phyloP scores from a whole-genome alignment of 2,329 filamentous ascomycete genomes.

The Colletotrichum viniferum region DNA sequence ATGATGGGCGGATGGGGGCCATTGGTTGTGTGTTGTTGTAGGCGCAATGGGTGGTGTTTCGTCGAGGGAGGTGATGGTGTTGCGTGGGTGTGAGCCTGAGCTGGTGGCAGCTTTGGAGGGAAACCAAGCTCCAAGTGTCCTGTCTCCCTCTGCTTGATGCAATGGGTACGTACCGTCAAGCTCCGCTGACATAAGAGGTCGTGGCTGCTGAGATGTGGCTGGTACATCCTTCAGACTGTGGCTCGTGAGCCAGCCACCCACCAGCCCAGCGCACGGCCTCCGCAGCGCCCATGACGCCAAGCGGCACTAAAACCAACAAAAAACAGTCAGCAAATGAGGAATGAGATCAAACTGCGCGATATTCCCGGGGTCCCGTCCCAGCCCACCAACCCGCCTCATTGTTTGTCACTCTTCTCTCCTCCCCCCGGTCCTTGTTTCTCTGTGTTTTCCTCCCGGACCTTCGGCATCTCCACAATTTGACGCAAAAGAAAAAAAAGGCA shows the following conservation, averaged over 20 bases:
- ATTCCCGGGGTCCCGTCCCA: neutral
- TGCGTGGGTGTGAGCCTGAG: neutral
- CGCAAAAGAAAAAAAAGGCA: neutral
- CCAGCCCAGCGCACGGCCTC: neutral
- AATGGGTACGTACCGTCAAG: neutral
- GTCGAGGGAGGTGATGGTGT: neutral
- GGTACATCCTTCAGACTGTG: fast-evolving
- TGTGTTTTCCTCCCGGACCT: neutral
- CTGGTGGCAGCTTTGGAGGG: neutral
- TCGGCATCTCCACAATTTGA: constrained; percentile 15
- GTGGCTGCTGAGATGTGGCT: neutral
- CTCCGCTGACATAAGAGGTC: neutral
- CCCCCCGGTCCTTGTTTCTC: neutral
- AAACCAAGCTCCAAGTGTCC: constrained; percentile 11
- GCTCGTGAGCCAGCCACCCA: neutral
- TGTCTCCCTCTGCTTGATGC: neutral
- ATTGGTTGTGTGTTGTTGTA: neutral
- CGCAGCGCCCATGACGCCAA: neutral
- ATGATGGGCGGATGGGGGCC: constrained; percentile 23
- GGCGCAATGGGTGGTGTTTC: neutral
- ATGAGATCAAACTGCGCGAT: neutral
- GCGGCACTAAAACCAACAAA: neutral
- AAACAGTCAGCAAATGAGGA: neutral
- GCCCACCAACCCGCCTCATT: neutral
- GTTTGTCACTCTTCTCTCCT: neutral